Base-by-base conservation (phyloP, 208 protist genomes). In the Trypanosoma brucei region DNA sequence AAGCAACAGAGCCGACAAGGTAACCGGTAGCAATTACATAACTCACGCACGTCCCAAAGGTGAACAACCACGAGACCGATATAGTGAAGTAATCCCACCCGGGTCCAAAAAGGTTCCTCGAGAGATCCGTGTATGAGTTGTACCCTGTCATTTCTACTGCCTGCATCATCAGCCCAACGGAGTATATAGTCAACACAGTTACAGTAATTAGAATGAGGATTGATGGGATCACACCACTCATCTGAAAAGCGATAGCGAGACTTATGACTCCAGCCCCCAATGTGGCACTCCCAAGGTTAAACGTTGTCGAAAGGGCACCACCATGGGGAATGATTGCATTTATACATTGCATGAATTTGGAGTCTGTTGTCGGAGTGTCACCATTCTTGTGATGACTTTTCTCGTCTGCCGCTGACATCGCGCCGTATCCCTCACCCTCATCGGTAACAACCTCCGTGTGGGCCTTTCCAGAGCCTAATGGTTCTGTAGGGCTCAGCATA, bases 21-120 rank as follows among this genome's bases (percentile, higher is more conserved):
- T 88, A 75, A 54, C 83, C 76, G 38, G 83, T 78, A 49, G 84
- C 83, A 62, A 93, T 91, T 59, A 95, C 82, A 70, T 95, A 95
- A 8, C 75, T 77, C 39, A 95, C 83, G 46, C 79, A 84, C 9
- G 79, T 79, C 55, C 89, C 89, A 57, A 91, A 95, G 70, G 84
- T 91, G 65, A 93, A 91, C 61, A 92, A 74, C 75, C 83, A 92
- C 76, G 88, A 84, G 65, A 84, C 72, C 51, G 85, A 77, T 22
- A 80, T 82, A 0, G 78, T 78, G 13, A 95, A 60, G 68, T 88
- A 83, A 65, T 92, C 89, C 72, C 77, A 91, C 34, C 79, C 77
- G 45, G 65, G 81, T 30, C 88, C 85, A 33, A 93, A 72, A 9
- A 95, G 73, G 11, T 76, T 74, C 51, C 78, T 78, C 30, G 88